Evolutionary conservation across 2,329 filamentous ascomycete species (phyloP).

Genomic region (Curvularia sp.): DNA sequence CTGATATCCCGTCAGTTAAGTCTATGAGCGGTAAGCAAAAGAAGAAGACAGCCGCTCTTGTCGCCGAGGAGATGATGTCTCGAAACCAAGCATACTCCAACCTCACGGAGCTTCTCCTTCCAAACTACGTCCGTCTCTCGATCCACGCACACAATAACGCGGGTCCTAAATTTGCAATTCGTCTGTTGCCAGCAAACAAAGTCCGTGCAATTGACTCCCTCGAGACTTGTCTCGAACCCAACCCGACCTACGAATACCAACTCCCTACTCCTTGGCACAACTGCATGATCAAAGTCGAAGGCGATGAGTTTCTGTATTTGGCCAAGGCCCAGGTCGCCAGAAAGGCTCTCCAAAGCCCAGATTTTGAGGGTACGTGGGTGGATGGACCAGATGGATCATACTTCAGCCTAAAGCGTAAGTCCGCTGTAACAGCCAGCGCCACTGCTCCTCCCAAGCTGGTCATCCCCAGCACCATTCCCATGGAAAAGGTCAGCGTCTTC

Average conservation of each 20-base stretch:
- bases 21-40: conserved; percentile 40
- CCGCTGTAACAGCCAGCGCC: conserved; percentile 8
- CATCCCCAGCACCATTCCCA: conserved; percentile 20
- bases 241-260: conserved; percentile 40
- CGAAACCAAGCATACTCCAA: conserved; percentile 59
- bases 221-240: conserved; percentile 35
- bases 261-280: conserved; percentile 57
- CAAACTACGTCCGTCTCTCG: conserved; percentile 56
- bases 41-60: conserved; percentile 46
- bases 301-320: conserved; percentile 39
- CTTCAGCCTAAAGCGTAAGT: conserved; percentile 33
- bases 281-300: conserved; percentile 47
- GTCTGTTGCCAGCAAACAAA: conserved; percentile 46
- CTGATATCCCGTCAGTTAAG: conserved; percentile 32
- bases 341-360: conserved; percentile 28
- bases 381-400: conserved; percentile 36
- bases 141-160: conserved; percentile 57
- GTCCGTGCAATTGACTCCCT: conserved; percentile 46
- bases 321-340: conserved; percentile 36
- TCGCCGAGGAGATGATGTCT: conserved; percentile 50
- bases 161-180: conserved; percentile 55
- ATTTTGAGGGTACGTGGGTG: conserved; percentile 38
- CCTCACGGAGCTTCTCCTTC: conserved; percentile 56
- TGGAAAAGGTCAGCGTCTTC: conserved; percentile 31
- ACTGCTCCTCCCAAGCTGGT: conserved; percentile 19